These are phyloP conservation scores for Saccharomyces paradoxus DNA, from an alignment of 805 yeast genomes.

Conservation along the genomic window DNA sequence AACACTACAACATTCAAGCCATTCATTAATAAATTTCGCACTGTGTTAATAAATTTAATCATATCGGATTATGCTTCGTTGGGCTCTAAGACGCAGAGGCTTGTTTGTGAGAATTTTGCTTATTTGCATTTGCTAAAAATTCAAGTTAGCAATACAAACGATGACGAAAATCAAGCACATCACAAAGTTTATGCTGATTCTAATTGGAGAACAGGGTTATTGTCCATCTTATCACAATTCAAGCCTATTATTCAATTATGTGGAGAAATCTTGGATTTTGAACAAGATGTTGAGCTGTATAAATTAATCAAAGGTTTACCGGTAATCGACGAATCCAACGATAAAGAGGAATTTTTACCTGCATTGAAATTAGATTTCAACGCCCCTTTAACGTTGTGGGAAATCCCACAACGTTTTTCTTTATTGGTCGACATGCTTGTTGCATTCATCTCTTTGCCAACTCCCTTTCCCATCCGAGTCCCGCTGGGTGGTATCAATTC, in stretches of 20 bases:
- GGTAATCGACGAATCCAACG: constrained; percentile 5
- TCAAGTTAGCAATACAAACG: constrained; percentile 38
- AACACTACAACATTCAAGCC: constrained; percentile 82
- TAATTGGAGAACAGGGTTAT: constrained; percentile 42
- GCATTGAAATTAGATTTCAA: constrained; percentile 53
- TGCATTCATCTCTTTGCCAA: constrained; percentile 42
- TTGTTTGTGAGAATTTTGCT: constrained; percentile 45
- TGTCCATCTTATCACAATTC: constrained; percentile 43
- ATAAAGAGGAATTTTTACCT: constrained; percentile 33
- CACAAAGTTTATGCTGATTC: constrained; percentile 34
- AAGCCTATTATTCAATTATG: constrained; percentile 50
- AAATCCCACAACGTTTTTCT: constrained; percentile 44
- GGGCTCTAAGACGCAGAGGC: constrained; percentile 33
- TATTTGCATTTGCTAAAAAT: constrained; percentile 47
- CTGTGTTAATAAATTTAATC: constrained; percentile 34
- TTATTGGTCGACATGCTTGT: constrained; percentile 39
- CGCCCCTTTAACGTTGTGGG: constrained; percentile 42
- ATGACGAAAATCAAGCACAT: constrained; percentile 24
- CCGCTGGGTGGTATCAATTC: constrained; percentile 55
- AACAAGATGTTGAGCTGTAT: constrained; percentile 45
- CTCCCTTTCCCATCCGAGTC: constrained; percentile 47
- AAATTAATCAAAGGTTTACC: constrained; percentile 37
- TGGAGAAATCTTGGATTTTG: constrained; percentile 48
- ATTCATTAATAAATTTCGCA: constrained; percentile 54
- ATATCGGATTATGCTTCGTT: constrained; percentile 32